Evolutionary conservation across 805 yeast genomes (phyloP).

Genomic region (Priceomyces castillae): DNA sequence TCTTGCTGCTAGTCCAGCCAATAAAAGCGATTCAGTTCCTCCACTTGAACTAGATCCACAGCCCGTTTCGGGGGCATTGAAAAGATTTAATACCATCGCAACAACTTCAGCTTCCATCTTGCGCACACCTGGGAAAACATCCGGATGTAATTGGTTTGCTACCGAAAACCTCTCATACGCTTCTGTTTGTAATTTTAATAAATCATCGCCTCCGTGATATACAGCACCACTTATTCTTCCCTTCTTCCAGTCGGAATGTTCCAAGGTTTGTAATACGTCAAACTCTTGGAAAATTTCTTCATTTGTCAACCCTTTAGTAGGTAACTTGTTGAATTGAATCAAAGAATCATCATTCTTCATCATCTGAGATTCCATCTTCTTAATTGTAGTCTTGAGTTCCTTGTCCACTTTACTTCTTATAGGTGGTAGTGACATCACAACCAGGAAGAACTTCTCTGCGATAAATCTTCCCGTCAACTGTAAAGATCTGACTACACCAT

Average conservation of each 20-base stretch:
- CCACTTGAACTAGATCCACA: slow-evolving; percentile 87
- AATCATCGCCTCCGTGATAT: slow-evolving; percentile 88
- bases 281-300: slow-evolving; percentile 49
- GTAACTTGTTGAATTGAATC: slow-evolving; percentile 50
- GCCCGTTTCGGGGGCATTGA: slow-evolving; percentile 64
- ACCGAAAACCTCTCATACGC: slow-evolving; percentile 78
- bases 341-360: slow-evolving; percentile 52
- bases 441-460: slow-evolving; percentile 23
- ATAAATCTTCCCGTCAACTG: slow-evolving; percentile 12
- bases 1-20: slow-evolving; percentile 87
- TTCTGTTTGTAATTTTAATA: slow-evolving; percentile 67
- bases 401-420: slow-evolving; percentile 54
- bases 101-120: slow-evolving; percentile 97
- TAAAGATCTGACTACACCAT: slow-evolving; percentile 38
- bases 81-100: slow-evolving; percentile 78
- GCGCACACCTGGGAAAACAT: slow-evolving; percentile 92
- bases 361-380: slow-evolving; percentile 53
- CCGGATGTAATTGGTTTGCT: slow-evolving; percentile 95
- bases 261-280: slow-evolving; percentile 46
- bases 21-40: slow-evolving; percentile 88
- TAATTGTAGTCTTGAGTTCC: slow-evolving; percentile 52
- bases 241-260: slow-evolving; percentile 75
- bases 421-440: slow-evolving; percentile 48
- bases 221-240: slow-evolving; percentile 95
- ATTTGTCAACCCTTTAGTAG: slow-evolving; percentile 55